These are phyloP conservation scores for Scheffersomyces cryptocercus DNA, from an alignment of 1,139 yeast genomes.

Conservation along the genomic window DNA sequence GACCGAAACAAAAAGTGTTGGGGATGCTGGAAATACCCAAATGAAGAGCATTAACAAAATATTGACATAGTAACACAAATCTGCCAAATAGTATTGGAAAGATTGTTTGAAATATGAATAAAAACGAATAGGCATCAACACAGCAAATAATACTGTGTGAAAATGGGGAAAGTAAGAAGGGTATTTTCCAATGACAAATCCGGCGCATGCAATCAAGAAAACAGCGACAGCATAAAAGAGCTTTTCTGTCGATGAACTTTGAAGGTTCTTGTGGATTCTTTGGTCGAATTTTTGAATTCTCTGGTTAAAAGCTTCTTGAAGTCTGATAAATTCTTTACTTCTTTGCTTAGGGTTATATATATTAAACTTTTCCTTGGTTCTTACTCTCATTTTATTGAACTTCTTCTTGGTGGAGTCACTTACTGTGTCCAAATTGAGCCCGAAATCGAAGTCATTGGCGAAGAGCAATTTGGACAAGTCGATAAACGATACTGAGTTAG, in stretches of 20 bases:
- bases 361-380: constrained; percentile 35
- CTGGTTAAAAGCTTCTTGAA: constrained; percentile 36
- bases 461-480: constrained; percentile 41
- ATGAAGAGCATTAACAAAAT: constrained; percentile 64
- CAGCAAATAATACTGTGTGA: constrained; percentile 61
- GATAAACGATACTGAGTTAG: constrained; percentile 35
- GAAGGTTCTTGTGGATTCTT: constrained; percentile 50
- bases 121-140: constrained; percentile 82
- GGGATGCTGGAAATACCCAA: constrained; percentile 81
- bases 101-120: constrained; percentile 79
- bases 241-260: constrained; percentile 73
- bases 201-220: constrained; percentile 66
- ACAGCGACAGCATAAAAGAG: constrained; percentile 76
- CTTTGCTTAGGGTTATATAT: constrained; percentile 17
- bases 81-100: constrained; percentile 88
- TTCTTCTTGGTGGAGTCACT: constrained; percentile 36
- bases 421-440: constrained; percentile 39
- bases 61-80: constrained; percentile 90
- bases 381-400: constrained; percentile 37
- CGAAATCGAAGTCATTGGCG: constrained; percentile 47
- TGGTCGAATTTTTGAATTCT: constrained; percentile 59
- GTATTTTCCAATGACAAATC: constrained; percentile 73
- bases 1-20: constrained; percentile 72
- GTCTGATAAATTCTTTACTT: constrained; percentile 25
- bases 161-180: constrained; percentile 78